phyloP scores from a whole-genome alignment of 257 asterid genomes.

The Haberlea rhodopensis region DNA sequence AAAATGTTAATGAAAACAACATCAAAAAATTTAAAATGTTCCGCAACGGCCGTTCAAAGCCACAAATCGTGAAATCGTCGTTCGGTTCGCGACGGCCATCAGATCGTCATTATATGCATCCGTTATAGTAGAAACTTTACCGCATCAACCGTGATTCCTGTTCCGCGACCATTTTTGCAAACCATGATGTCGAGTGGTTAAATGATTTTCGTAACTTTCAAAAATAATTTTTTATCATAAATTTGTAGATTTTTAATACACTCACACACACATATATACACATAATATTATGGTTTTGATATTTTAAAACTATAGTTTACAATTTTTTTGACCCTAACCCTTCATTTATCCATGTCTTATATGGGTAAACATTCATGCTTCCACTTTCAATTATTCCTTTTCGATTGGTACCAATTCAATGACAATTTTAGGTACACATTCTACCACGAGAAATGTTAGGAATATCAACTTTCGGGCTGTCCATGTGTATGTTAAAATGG shows the following conservation, averaged over 20 bases:
- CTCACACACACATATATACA: background rate
- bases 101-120: too few species aligned
- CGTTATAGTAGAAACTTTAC: too few species aligned
- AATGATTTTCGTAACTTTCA: too few species aligned
- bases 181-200: too few species aligned
- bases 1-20: too few species aligned
- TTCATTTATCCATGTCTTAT: background rate
- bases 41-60: too few species aligned
- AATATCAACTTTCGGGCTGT: constrained; percentile 43
- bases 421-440: constrained; percentile 32
- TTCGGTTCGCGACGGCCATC: too few species aligned
- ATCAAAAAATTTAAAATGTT: too few species aligned
- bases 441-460: constrained; percentile 42
- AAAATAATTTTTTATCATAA: too few species aligned
- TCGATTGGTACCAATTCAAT: background rate
- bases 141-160: too few species aligned
- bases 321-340: background rate
- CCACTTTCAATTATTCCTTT: background rate
- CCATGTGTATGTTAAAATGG: constrained; percentile 38
- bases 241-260: background rate
- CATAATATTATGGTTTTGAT: background rate
- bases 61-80: too few species aligned
- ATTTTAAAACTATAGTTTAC: background rate
- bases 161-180: too few species aligned
- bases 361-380: background rate